Evolutionary conservation across 768 basidiomycete species (phyloP).

Genomic region (Ramaria sp.): DNA sequence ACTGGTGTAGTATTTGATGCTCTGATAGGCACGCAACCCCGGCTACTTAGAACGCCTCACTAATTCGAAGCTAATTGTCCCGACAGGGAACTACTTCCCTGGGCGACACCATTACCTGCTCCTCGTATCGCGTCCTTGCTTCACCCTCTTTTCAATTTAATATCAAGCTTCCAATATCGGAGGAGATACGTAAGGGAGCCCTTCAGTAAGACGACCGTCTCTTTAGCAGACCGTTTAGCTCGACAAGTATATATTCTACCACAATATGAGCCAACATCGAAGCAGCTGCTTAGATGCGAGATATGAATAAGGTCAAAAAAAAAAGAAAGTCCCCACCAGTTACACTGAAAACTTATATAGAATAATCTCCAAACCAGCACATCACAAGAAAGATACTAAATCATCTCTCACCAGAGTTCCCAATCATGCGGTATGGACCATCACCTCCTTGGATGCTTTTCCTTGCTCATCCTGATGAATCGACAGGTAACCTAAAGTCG

Average conservation of each 20-base stretch:
- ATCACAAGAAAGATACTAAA: neutral
- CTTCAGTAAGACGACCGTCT: constrained; percentile 15
- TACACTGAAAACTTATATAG: constrained; percentile 16
- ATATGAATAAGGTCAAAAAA: no score
- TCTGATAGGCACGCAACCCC: no score
- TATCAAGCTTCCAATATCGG: constrained; percentile 42
- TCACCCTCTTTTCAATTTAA: constrained; percentile 28
- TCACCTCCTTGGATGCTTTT: constrained; percentile 22
- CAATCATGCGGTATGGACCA: constrained; percentile 16
- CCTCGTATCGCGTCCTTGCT: constrained; percentile 20
- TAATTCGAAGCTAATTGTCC: constrained; percentile 13
- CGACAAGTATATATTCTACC: constrained; percentile 19
- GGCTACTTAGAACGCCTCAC: constrained; percentile 11
- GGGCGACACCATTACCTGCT: constrained; percentile 14
- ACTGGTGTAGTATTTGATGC: no score
- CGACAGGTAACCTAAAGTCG: constrained; percentile 22
- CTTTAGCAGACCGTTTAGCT: constrained; percentile 12
- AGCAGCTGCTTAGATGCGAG: constrained; percentile 18
- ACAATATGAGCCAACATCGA: constrained; percentile 20
- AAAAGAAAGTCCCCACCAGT: neutral
- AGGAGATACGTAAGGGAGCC: constrained; percentile 39
- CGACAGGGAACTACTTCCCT: constrained; percentile 15
- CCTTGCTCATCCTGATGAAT: constrained; percentile 21
- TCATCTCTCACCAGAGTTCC: constrained; percentile 1
- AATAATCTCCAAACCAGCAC: constrained; percentile 20